A percentile compares a stretch with the other conserved stretches of the same genome.
Evolutionary conservation across 2,329 filamentous ascomycete species (phyloP).

Genomic region (Sporothrix brunneoviolacea): DNA sequence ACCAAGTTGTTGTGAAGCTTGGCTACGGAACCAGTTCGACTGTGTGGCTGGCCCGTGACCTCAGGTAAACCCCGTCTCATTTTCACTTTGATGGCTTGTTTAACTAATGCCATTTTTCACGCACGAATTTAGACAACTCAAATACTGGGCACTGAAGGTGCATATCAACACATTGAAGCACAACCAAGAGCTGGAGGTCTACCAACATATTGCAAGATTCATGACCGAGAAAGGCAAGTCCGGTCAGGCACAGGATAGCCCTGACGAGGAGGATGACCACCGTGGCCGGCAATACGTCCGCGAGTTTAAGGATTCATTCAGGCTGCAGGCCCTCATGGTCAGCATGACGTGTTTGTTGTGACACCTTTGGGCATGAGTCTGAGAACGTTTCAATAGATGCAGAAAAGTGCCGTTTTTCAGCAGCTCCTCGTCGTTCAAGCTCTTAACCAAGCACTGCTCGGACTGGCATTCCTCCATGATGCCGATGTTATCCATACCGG

Average conservation of each 20-base stretch:
- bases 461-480: constrained; percentile 23
- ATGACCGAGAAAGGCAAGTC: too few species aligned
- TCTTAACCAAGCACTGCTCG: constrained; percentile 21
- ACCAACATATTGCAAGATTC: too few species aligned
- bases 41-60: constrained; percentile 21
- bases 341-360: constrained; percentile 30
- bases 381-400: constrained; percentile 27
- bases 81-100: neutral
- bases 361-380: constrained; percentile 33
- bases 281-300: constrained; percentile 27
- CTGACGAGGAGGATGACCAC: constrained; percentile 19
- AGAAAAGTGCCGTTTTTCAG: constrained; percentile 22
- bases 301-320: constrained; percentile 29
- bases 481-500: constrained; percentile 25
- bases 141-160: constrained; percentile 26
- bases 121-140: constrained; percentile 15
- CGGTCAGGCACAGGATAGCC: too few species aligned
- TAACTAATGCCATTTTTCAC: constrained; percentile 12
- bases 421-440: constrained; percentile 21
- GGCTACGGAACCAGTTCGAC: constrained; percentile 21
- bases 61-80: constrained; percentile 12
- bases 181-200: too few species aligned
- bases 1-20: constrained; percentile 22
- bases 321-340: constrained; percentile 24
- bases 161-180: too few species aligned